These are phyloP conservation scores for Euphrasia confusa DNA, from an alignment of 257 asterid species.

Conservation along the genomic window DNA sequence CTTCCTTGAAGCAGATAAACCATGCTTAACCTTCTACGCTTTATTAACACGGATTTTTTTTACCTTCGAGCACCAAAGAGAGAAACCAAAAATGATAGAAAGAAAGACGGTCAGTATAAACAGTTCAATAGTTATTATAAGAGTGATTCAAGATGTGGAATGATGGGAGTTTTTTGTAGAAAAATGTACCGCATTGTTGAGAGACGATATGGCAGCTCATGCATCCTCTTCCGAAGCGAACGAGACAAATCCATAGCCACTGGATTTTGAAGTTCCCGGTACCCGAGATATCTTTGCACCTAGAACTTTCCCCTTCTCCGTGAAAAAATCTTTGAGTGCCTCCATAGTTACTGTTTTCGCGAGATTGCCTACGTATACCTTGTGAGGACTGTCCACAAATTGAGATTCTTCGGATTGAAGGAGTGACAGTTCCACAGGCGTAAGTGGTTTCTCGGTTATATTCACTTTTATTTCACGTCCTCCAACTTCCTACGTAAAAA, in stretches of 20 bases:
- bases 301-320: conserved; percentile 67
- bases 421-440: conserved; percentile 32
- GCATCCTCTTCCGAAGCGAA: conserved; percentile 84
- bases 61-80: conserved; percentile 80
- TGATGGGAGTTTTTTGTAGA: background rate
- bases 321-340: conserved; percentile 49
- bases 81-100: background rate
- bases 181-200: conserved; percentile 50
- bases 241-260: conserved; percentile 84
- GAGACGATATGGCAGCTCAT: conserved; percentile 75
- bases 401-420: conserved; percentile 69
- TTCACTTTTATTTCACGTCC: conserved; percentile 90
- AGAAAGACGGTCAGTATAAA: too few relatives aligned
- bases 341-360: conserved; percentile 75
- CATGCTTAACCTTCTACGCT: conserved; percentile 36
- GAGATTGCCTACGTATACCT: conserved; percentile 86
- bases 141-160: background rate
- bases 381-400: conserved; percentile 78
- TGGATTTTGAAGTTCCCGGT: conserved; percentile 87
- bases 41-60: conserved; percentile 85
- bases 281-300: conserved; percentile 82
- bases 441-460: conserved; percentile 79
- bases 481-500: conserved; percentile 53
- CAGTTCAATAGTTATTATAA: background rate
- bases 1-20: background rate